These are phyloP conservation scores for Amanita thiersii DNA, from an alignment of 768 basidiomycete genomes.

Conservation along the genomic window DNA sequence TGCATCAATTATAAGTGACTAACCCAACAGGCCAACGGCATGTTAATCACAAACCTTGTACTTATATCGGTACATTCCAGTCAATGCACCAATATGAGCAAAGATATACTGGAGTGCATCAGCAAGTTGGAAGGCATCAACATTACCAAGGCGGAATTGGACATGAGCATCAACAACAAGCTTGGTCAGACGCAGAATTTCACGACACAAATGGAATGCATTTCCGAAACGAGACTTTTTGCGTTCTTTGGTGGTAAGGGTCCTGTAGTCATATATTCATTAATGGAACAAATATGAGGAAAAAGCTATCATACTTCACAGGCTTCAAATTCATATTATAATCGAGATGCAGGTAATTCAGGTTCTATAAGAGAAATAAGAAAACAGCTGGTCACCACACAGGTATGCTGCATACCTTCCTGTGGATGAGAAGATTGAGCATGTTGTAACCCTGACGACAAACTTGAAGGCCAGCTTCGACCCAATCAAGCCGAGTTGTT, in stretches of 20 bases:
- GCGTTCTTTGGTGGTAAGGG: conserved; percentile 96
- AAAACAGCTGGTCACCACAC: not conserved
- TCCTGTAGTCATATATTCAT: conserved; percentile 39
- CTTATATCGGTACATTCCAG: conserved; percentile 99
- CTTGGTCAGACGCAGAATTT: conserved; percentile 95
- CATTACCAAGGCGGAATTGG: conserved; percentile 96
- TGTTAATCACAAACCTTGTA: conserved; percentile 83
- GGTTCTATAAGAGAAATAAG: conserved; percentile 40
- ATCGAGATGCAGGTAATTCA: conserved; percentile 92
- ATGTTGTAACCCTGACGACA: conserved; percentile 99
- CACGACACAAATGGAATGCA: conserved; percentile 96
- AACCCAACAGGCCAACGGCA: not conserved
- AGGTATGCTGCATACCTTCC: conserved; percentile 55
- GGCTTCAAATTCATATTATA: conserved; percentile 99
- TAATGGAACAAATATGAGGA: not conserved
- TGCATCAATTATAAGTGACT: conserved; percentile 18
- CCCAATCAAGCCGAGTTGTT: conserved; percentile 96
- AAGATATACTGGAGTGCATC: conserved; percentile 98
- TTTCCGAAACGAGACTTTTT: conserved; percentile 99
- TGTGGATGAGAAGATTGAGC: conserved; percentile 97
- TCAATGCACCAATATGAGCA: conserved; percentile 93
- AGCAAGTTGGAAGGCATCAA: conserved; percentile 98
- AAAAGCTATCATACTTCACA: conserved; percentile 48
- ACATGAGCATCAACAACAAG: conserved; percentile 98
- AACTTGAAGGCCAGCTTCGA: conserved; percentile 96